Evolutionary conservation across 139 green algal species (phyloP).

Genomic region (Chlorella sp.): DNA sequence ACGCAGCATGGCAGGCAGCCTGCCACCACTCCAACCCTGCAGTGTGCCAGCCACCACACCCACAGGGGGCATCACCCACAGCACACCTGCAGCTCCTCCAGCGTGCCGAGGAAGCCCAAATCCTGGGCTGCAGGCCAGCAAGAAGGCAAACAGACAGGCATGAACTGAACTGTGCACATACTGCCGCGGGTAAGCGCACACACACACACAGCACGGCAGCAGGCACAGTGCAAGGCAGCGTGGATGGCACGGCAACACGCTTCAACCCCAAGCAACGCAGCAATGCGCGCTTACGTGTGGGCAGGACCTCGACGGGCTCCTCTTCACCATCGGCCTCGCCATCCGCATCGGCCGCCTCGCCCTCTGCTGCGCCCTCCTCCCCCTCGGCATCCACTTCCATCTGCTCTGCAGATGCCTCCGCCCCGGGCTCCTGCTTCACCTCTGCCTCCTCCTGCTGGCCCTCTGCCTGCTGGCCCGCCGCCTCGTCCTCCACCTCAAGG

Average conservation of each 20-base stretch:
- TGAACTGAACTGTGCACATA: neutral
- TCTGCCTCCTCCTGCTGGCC: slow-evolving; percentile 18
- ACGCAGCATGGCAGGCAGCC: no score
- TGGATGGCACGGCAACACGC: neutral
- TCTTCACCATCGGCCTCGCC: slow-evolving; percentile 9
- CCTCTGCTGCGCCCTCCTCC: neutral
- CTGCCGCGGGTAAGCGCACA: neutral
- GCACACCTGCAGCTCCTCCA: slow-evolving; percentile 46
- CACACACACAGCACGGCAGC: neutral
- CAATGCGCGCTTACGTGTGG: slow-evolving; percentile 7
- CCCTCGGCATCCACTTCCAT: slow-evolving; percentile 39
- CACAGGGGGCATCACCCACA: no score
- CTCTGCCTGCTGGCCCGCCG: slow-evolving; percentile 1
- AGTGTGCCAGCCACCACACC: no score
- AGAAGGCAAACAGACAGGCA: neutral
- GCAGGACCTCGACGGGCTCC: neutral
- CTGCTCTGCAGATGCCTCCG: slow-evolving; percentile 22
- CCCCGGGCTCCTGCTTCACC: slow-evolving; percentile 12
- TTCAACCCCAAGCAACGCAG: neutral
- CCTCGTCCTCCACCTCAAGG: slow-evolving; percentile 4
- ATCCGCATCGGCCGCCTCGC: neutral
- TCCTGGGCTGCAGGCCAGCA: slow-evolving; percentile 21
- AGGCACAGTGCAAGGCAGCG: neutral
- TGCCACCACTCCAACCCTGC: no score
- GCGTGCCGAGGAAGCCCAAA: slow-evolving; percentile 41